Conservation (phyloP, 2,329 filamentous ascomycete species). For the Phialemoniopsis sp. region DNA sequence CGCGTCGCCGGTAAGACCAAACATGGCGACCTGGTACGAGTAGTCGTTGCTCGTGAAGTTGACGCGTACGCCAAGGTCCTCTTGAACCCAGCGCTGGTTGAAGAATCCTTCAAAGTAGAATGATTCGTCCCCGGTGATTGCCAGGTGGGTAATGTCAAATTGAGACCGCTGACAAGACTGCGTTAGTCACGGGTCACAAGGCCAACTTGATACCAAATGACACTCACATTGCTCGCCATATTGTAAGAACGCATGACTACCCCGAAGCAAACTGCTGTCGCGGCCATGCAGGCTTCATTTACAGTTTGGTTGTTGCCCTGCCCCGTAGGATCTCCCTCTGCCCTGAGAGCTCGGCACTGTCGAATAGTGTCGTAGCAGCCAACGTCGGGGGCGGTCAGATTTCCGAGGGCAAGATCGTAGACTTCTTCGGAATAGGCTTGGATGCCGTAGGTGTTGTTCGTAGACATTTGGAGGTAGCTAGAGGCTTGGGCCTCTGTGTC, state of each 20-base stretch:
- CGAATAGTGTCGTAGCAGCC: constrained; percentile 8
- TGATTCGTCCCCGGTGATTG: constrained; percentile 41
- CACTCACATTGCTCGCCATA: constrained; percentile 38
- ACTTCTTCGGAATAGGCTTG: constrained; percentile 7
- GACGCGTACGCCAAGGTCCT: constrained; percentile 48
- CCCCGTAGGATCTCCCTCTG: constrained; percentile 37
- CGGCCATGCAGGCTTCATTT: constrained; percentile 6
- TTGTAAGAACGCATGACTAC: constrained; percentile 29
- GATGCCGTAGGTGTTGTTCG: constrained; percentile 45
- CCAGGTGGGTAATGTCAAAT: constrained; percentile 47
- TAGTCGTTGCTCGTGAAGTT: constrained; percentile 41
- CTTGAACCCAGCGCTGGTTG: constrained; percentile 48
- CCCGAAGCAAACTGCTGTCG: constrained; percentile 4
- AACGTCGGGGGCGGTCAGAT: constrained; percentile 3
- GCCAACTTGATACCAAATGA: too few species aligned
- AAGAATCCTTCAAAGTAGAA: constrained; percentile 46
- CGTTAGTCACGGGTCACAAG: too few species aligned
- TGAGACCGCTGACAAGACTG: constrained; percentile 38
- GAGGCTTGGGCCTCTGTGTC: constrained; percentile 4
- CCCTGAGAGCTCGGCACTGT: constrained; percentile 11
- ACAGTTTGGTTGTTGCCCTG: constrained; percentile 6
- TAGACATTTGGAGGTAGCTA: constrained; percentile 23
- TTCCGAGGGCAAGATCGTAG: constrained; percentile 4
- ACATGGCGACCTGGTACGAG: constrained; percentile 20
- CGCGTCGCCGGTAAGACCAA: constrained; percentile 26